These are phyloP conservation scores for Spathaspora girioi DNA, from an alignment of 805 yeast species.

Conservation along the genomic window DNA sequence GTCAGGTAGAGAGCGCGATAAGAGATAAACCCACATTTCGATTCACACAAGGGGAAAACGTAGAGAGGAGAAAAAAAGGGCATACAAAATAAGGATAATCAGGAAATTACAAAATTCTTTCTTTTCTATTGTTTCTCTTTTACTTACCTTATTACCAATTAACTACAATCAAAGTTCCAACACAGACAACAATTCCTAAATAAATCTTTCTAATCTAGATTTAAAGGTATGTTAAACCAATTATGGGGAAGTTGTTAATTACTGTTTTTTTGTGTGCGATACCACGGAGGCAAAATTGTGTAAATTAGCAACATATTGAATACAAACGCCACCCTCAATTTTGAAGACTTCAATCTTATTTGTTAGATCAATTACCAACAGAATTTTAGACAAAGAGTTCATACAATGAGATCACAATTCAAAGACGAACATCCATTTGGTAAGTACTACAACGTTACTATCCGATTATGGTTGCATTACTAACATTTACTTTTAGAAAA, in stretches of 20 bases:
- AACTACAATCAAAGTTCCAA: background rate
- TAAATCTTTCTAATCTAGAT: background rate
- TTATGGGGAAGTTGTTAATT: background rate
- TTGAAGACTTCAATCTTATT: background rate
- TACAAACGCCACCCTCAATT: background rate
- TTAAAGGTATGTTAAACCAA: background rate
- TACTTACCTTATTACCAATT: background rate
- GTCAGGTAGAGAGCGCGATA: background rate
- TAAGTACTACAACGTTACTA: conserved; percentile 33
- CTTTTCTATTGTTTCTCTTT: background rate
- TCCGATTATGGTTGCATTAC: background rate
- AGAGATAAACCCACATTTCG: background rate
- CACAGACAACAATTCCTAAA: background rate
- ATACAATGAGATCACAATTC: conserved; percentile 79
- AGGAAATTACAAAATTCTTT: background rate
- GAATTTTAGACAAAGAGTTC: background rate
- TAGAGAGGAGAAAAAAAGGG: background rate
- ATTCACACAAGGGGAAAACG: background rate
- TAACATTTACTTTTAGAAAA: conserved; percentile 47
- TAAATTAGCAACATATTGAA: background rate
- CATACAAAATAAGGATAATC: background rate
- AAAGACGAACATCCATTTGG: conserved; percentile 95
- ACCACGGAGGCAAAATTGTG: background rate
- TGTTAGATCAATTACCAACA: background rate
- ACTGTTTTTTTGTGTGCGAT: background rate